A percentile compares a stretch with the other conserved stretches of the same genome.
Conservation (phyloP, 345 rosid species). For the Turnera subulata region DNA sequence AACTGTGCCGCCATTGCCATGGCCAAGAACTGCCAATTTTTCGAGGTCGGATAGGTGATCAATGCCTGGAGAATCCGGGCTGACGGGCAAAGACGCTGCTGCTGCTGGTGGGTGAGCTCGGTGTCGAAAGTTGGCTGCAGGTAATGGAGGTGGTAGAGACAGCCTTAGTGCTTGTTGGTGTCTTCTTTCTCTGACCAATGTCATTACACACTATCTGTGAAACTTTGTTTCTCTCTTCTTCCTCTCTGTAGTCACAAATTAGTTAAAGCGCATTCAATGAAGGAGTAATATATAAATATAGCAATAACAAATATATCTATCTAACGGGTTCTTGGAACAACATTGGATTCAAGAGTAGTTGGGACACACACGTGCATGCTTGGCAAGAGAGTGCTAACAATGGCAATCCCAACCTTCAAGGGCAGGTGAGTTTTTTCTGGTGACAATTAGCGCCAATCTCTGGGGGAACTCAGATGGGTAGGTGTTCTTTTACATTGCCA, state of each 20-base stretch:
- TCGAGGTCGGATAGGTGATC: conserved; percentile 41
- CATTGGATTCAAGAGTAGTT: neutral
- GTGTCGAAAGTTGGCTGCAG: conserved; percentile 12
- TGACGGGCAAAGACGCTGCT: neutral
- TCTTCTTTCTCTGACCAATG: conserved; percentile 57
- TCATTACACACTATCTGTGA: conserved; percentile 34
- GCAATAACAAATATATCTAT: neutral
- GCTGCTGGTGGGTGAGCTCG: conserved; percentile 15
- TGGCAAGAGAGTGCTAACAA: conserved; percentile 11
- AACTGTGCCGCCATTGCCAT: conserved; percentile 54
- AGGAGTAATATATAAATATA: neutral
- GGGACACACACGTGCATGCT: conserved; percentile 13
- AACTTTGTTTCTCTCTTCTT: neutral
- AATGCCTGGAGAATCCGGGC: conserved; percentile 34
- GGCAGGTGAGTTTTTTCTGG: conserved; percentile 36
- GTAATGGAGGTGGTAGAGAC: conserved; percentile 36
- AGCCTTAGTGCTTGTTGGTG: conserved; percentile 50
- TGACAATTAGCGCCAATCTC: conserved; percentile 20
- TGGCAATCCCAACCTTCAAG: conserved; percentile 24
- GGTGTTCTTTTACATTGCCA: conserved; percentile 1
- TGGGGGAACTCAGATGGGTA: conserved; percentile 1
- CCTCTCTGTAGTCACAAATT: neutral
- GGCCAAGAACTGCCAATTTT: conserved; percentile 51
- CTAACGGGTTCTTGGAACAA: neutral
- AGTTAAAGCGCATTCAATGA: too few relatives aligned